Evolutionary conservation across 345 rosid species (phyloP), one percentile per base, ranked within the genome.

Genomic region (Odontarrhena argentea): DNA sequence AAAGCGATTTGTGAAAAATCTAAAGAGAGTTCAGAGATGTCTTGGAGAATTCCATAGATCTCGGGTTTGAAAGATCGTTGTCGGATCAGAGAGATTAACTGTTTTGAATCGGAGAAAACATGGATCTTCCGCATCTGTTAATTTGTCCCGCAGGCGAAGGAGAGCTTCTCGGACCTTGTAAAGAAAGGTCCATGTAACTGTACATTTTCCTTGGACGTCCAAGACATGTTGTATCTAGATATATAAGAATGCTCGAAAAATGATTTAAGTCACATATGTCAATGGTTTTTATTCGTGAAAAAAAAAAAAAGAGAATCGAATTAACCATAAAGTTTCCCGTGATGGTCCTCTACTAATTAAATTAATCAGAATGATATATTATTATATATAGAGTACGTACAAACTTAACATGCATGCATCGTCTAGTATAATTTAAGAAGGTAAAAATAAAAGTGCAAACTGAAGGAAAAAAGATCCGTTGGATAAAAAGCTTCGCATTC

Each of bases 381-480:
- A 28, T 0, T 18, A 18, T 18, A 18, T 18, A 18, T 18, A 18
- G 1, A 18, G 1, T 18, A 63, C 14, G 57, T 50, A 37, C 38
- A 38, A 61, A 3, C 1, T 32, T 32, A 32, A 32, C 55, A 62
- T 70, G 47, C 74, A 60, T 70, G 68, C 74, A 51, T 61, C 60
- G 61, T 43, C 41, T 26, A 13, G 26, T 9, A 56, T 45, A 25
- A n/a, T n/a, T n/a, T n/a, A 28, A 28, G 4, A 28, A 28, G 32
- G 32, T n/a, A 28, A 28, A 2, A 28, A 0, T 3, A 60, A 61
- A 52, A 44, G 48, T 61, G 53, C 56, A 62, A 62, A 53, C 25
- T 7, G 53, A 28, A 4, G 15, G 8, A 25, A 28, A 36, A 43
- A 3, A 4, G 43, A 14, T 7, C 35, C 49, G 36, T 45, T 70